Percentiles rank a stretch among this genome's conserved stretches.
phyloP scores from a whole-genome alignment of 805 yeast species.

The Schwanniomyces yamadae region DNA sequence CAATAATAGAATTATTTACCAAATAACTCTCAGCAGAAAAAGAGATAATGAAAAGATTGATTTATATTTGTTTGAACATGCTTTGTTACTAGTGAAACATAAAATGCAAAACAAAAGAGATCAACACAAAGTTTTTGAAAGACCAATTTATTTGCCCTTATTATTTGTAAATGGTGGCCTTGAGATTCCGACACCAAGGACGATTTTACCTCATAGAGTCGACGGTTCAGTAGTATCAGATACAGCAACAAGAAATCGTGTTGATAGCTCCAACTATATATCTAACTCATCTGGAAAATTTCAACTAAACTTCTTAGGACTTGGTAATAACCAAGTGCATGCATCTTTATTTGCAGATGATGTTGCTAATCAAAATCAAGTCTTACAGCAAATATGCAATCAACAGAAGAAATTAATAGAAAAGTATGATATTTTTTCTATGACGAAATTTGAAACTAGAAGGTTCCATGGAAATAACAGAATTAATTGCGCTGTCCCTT shows the following conservation, averaged over 20 bases:
- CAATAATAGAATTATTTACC: slow-evolving; percentile 77
- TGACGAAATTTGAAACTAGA: slow-evolving; percentile 70
- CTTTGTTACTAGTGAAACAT: slow-evolving; percentile 77
- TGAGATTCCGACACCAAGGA: slow-evolving; percentile 64
- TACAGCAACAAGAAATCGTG: slow-evolving; percentile 25
- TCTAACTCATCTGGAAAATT: slow-evolving; percentile 34
- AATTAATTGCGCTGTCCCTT: slow-evolving; percentile 88
- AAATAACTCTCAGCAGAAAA: slow-evolving; percentile 67
- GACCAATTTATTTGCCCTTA: slow-evolving; percentile 81
- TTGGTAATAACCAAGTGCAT: slow-evolving; percentile 56
- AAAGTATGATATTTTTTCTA: slow-evolving; percentile 75
- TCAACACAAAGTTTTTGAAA: slow-evolving; percentile 84
- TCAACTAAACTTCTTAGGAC: slow-evolving; percentile 51
- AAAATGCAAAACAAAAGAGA: slow-evolving; percentile 88
- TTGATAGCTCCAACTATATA: slow-evolving; percentile 26
- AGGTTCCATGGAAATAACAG: slow-evolving; percentile 72
- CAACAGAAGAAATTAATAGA: slow-evolving; percentile 76
- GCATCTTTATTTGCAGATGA: slow-evolving; percentile 53
- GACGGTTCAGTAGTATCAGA: slow-evolving; percentile 40
- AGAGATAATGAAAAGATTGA: slow-evolving; percentile 80
- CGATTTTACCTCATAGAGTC: slow-evolving; percentile 36
- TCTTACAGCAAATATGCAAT: slow-evolving; percentile 72
- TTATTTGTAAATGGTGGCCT: slow-evolving; percentile 73
- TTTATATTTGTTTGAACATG: slow-evolving; percentile 84
- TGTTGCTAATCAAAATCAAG: slow-evolving; percentile 66